Base-by-base conservation (phyloP, 163 green algal species). In the Chloromonas sp. region DNA sequence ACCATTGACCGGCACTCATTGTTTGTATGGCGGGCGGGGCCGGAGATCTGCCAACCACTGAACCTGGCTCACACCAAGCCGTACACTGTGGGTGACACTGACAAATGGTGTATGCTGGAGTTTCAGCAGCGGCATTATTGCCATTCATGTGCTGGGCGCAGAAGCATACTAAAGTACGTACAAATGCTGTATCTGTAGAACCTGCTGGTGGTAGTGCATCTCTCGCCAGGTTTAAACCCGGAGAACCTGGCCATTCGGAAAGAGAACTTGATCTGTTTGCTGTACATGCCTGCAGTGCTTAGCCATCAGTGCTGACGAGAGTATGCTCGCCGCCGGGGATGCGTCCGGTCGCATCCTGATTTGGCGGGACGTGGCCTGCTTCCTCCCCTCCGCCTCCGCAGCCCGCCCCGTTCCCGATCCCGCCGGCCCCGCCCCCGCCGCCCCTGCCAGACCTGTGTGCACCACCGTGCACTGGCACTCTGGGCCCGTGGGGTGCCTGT, bases 381-480 rank as follows among this genome's bases (percentile, higher is more conserved):
- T 60, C 0, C 84, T 93, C 59, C 5, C 66, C 5, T 74, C 66
- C 5, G 5, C 5, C 66, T 5, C 66, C 66, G 11, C 5, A 5
- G 66, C 5, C 66, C 5, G 66, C 66, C 5, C 5, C 66, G 66
- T 11, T 11, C 66, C 66, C 5, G 5, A 74, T 5, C 66, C 66
- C 5, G 66, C 5, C 66, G 66, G 66, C 5, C 66, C 66, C 5
- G 66, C 5, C 66, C 5, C 5, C 5, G 66, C 11, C 66, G 11
- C 5, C 5, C 66, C 66, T 74, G 5, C 71, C 0, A 81, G 86
- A 3, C 79, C 57, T 60, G 36, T 36, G 36, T 82, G 78, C 60
- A 93, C 92, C 14, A 96, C 94, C 0, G 74, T 95, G 87, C 95
- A 98, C 91, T 98, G 95, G 95, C 95, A 98, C 85, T 87, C 95